Evolutionary conservation across 345 rosid genomes (phyloP).

Genomic region (Clarkia xantiana): DNA sequence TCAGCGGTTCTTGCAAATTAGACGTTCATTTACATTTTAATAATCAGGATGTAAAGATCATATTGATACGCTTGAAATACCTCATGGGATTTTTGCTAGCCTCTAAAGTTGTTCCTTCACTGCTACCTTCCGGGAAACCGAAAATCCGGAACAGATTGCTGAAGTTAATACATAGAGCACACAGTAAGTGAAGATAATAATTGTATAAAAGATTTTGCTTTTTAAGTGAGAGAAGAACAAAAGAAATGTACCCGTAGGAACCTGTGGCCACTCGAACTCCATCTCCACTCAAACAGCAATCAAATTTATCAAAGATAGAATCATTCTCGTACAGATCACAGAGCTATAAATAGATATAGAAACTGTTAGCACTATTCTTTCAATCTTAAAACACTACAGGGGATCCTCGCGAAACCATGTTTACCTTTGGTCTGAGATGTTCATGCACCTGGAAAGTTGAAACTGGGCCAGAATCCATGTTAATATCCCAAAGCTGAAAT

Average conservation of each 20-base stretch:
- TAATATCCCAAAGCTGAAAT: constrained; percentile 78
- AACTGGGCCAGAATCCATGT: constrained; percentile 67
- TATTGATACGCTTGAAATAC: constrained; percentile 12
- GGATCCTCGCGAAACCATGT: constrained; percentile 6
- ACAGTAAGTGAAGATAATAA: too few species aligned
- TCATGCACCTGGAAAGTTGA: constrained; percentile 91
- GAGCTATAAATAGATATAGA: constrained; percentile 23
- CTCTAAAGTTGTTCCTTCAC: constrained; percentile 41
- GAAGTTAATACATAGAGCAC: constrained; percentile 8
- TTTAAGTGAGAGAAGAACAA: too few species aligned
- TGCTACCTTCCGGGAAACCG: constrained; percentile 41
- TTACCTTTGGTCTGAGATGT: constrained; percentile 67
- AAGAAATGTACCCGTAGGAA: constrained; percentile 42
- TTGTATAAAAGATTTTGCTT: too few species aligned
- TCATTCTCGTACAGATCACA: constrained; percentile 62
- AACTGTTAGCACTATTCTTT: constrained; percentile 8
- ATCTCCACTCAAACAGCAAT: constrained; percentile 48
- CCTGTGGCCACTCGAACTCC: constrained; percentile 57
- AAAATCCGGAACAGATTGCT: constrained; percentile 64
- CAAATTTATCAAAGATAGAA: constrained; percentile 53
- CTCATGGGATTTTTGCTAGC: constrained; percentile 65
- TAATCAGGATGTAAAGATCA: too few species aligned
- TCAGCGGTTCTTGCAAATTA: neutral
- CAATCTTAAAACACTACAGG: constrained; percentile 1
- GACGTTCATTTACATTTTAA: neutral